Evolutionary conservation across 306 rosid species (phyloP), one percentile per base, ranked within the genome.

Genomic region (Psophocarpus tetragonolobus): DNA sequence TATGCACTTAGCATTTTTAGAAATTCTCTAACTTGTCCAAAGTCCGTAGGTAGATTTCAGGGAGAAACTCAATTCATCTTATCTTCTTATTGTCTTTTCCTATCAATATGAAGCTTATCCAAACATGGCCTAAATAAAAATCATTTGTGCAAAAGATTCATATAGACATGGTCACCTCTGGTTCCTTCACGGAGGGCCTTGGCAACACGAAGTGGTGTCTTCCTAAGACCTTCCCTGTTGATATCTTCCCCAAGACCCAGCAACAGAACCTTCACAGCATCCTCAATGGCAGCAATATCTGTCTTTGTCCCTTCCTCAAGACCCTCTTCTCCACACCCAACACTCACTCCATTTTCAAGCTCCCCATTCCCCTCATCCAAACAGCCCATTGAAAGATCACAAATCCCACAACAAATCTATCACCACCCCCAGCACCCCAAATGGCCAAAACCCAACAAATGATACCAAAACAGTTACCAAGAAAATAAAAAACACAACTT

Each of bases 151-250:
- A 60, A 42, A 74, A 74, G 14, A 86, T 70, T 78, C 2, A 17
- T 15, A 74, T 9, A 87, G 77, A 29, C 86, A 56, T 38, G 78
- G 36, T 69, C 39, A 94, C 98, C 98, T 85, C 81, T 88, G 33
- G 97, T 94, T 83, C 98, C 98, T 81, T 92, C 92, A 56, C 87
- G 81, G 24, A 94, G 87, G 15, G 98, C 97, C 73, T 92, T 92
- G 53, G 98, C 98, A 76, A 94, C 97, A 32, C 98, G 98, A 71
- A 83, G 85, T 39, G 98, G 98, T 18, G 98, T 94, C 85, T 90
- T 92, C 67, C 51, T 83, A 50, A 94, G 74, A 71, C 98, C 97
- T 82, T 94, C 97, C 86, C 97, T 85, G 81, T 89, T 87, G 56
- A 88, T 58, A 85, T 94, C 97, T 79, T 94, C 97, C 8, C 93